These are phyloP conservation scores for Salix brachista DNA, from an alignment of 345 rosid genomes.

Conservation along the genomic window DNA sequence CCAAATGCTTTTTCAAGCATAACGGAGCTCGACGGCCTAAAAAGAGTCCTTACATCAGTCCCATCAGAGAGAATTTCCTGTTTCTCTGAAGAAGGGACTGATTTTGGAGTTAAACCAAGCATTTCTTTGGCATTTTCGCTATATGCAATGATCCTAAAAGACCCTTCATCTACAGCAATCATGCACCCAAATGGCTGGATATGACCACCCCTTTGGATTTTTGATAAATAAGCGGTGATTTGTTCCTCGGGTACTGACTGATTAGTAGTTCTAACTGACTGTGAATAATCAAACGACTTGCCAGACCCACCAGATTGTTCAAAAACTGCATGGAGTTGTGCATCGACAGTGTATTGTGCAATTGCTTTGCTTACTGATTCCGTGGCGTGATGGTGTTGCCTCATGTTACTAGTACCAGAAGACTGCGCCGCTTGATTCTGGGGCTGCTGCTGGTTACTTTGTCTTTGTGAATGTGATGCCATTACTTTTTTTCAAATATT, in stretches of 20 bases:
- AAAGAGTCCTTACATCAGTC: slow-evolving; percentile 68
- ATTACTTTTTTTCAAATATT: slow-evolving; percentile 2
- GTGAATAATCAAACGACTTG: slow-evolving; percentile 81
- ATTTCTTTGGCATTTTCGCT: slow-evolving; percentile 88
- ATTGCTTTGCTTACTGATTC: slow-evolving; percentile 78
- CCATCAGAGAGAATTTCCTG: slow-evolving; percentile 60
- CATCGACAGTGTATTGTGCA: slow-evolving; percentile 91
- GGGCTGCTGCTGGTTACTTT: slow-evolving; percentile 15
- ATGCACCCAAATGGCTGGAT: slow-evolving; percentile 94
- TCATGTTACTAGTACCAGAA: slow-evolving; percentile 40
- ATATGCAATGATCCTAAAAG: slow-evolving; percentile 62
- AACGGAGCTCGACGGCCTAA: slow-evolving; percentile 49
- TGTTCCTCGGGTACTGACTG: slow-evolving; percentile 74
- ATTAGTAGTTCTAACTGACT: slow-evolving; percentile 53
- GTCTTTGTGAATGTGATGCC: slow-evolving; percentile 35
- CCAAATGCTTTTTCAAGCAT: slow-evolving; percentile 78
- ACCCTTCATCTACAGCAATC: slow-evolving; percentile 72
- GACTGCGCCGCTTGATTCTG: slow-evolving; percentile 23
- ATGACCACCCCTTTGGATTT: slow-evolving; percentile 86
- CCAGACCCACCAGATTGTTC: slow-evolving; percentile 89
- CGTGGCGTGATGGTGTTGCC: slow-evolving; percentile 34
- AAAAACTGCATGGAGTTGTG: slow-evolving; percentile 87
- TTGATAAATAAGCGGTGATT: slow-evolving; percentile 75
- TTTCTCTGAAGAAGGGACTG: slow-evolving; percentile 76
- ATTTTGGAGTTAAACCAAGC: slow-evolving; percentile 76